Evolutionary conservation across 129 eudicot genomes (phyloP).

Genomic region (Lactuca sativa): DNA sequence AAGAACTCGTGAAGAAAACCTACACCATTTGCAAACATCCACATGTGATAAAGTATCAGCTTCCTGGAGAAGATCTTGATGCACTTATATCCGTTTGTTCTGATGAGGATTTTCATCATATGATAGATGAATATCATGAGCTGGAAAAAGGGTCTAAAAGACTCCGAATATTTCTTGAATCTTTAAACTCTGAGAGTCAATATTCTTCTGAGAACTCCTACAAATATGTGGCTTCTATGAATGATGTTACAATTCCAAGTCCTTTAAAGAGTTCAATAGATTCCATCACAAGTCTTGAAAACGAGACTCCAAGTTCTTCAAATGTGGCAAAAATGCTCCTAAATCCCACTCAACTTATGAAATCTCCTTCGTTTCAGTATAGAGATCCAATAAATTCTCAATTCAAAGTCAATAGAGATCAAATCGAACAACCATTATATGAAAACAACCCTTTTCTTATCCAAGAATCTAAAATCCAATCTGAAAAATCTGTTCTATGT

Average conservation of each 20-base stretch:
- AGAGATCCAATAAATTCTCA: conserved; percentile 30
- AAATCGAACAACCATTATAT: conserved; percentile 16
- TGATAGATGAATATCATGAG: conserved; percentile 78
- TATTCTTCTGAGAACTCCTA: conserved; percentile 39
- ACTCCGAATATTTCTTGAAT: conserved; percentile 62
- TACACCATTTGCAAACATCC: conserved; percentile 48
- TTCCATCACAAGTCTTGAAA: conserved; percentile 36
- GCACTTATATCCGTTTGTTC: conserved; percentile 82
- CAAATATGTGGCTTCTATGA: conserved; percentile 61
- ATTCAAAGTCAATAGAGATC: conserved; percentile 26
- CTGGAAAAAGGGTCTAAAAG: conserved; percentile 56
- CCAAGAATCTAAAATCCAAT: conserved; percentile 19
- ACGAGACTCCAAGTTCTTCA: conserved; percentile 35
- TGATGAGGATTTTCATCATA: conserved; percentile 72
- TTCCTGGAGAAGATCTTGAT: conserved; percentile 74
- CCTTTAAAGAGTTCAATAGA: conserved; percentile 43
- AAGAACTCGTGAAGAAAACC: conserved; percentile 63
- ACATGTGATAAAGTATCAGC: conserved; percentile 74
- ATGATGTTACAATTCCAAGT: conserved; percentile 42
- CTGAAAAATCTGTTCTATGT: conserved; percentile 6
- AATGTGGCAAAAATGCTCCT: conserved; percentile 23
- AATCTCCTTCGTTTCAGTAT: conserved; percentile 34
- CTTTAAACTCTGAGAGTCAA: conserved; percentile 40
- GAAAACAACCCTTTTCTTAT: conserved; percentile 25
- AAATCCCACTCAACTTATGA: conserved; percentile 26